Evolutionary conservation across 495 filamentous ascomycete species (phyloP).

Genomic region (Parachaetomium inaequale): DNA sequence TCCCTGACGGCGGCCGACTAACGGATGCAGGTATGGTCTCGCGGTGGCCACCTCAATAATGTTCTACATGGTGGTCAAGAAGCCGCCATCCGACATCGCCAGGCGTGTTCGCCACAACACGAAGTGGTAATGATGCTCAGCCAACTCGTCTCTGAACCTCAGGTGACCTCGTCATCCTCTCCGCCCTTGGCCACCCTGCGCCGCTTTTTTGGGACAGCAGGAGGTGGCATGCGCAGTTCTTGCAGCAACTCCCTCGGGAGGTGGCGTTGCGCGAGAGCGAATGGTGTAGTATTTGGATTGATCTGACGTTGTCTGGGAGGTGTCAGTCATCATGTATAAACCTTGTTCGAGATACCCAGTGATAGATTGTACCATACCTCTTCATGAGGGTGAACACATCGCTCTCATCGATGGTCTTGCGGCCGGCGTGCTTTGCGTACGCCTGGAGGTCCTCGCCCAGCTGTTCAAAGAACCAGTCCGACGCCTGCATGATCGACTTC

Average conservation of each 20-base stretch:
- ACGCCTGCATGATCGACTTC: constrained; percentile 69
- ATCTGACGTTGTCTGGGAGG: constrained; percentile 69
- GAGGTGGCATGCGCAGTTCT: constrained; percentile 69
- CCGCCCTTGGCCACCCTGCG: constrained; percentile 18
- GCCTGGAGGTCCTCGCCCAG: constrained; percentile 70
- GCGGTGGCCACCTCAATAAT: constrained; percentile 84
- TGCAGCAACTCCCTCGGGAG: constrained; percentile 80
- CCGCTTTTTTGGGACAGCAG: constrained; percentile 32
- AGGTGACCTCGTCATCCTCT: constrained; percentile 28
- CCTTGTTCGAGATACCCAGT: constrained; percentile 29
- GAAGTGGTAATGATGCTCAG: constrained; percentile 58
- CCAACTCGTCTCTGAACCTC: constrained; percentile 11
- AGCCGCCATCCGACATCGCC: constrained; percentile 68
- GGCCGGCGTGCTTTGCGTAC: constrained; percentile 76
- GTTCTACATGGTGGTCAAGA: constrained; percentile 89
- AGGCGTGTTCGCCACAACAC: constrained; percentile 75
- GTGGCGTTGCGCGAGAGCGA: constrained; percentile 76
- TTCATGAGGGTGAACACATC: constrained; percentile 79
- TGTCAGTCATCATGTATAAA: constrained; percentile 34
- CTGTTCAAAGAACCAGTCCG: constrained; percentile 88
- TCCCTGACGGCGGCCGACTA: constrained; percentile 1
- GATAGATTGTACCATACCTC: constrained; percentile 55
- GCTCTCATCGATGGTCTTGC: constrained; percentile 80
- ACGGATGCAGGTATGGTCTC: constrained; percentile 71
- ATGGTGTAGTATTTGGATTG: constrained; percentile 66